Percentiles rank a stretch among this genome's conserved stretches.
Evolutionary conservation across 1,139 yeast species (phyloP).

Genomic region (Sugiyamaella paludigena): DNA sequence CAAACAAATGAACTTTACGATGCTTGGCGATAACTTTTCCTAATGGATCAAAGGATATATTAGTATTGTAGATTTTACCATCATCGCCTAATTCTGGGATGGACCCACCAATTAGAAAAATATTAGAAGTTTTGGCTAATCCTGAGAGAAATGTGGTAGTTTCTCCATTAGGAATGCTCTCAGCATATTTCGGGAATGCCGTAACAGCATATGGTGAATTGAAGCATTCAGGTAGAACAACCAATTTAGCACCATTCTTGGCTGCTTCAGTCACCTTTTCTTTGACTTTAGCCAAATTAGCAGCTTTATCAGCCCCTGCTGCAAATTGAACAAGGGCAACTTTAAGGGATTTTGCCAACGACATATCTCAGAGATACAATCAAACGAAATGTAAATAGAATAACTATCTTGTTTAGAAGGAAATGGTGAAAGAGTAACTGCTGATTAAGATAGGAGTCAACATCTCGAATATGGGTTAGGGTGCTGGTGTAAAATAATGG

Average conservation of each 20-base stretch:
- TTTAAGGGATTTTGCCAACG: constrained; percentile 41
- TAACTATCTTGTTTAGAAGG: too few relatives aligned
- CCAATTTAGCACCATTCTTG: constrained; percentile 43
- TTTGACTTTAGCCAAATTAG: constrained; percentile 57
- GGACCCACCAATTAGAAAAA: constrained; percentile 83
- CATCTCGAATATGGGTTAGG: too few relatives aligned
- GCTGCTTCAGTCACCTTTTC: constrained; percentile 56
- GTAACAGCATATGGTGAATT: constrained; percentile 91
- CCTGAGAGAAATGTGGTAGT: constrained; percentile 59
- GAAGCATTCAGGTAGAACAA: constrained; percentile 89
- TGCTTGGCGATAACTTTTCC: constrained; percentile 83
- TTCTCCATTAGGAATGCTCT: constrained; percentile 64
- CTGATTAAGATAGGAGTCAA: too few relatives aligned
- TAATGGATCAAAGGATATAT: constrained; percentile 63
- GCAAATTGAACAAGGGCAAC: constrained; percentile 77
- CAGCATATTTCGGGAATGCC: constrained; percentile 84
- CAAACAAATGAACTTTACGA: constrained; percentile 85
- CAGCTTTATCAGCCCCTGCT: constrained; percentile 67
- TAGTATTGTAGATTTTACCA: constrained; percentile 73
- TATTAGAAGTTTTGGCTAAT: constrained; percentile 59
- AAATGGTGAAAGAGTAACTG: too few relatives aligned
- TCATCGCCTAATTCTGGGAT: constrained; percentile 71
- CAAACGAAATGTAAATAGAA: too few relatives aligned
- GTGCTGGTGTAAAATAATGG: too few relatives aligned
- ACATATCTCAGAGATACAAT: too few relatives aligned